phyloP scores from a whole-genome alignment of 164 flowering plant genomes.

The Hamamelis virginiana region DNA sequence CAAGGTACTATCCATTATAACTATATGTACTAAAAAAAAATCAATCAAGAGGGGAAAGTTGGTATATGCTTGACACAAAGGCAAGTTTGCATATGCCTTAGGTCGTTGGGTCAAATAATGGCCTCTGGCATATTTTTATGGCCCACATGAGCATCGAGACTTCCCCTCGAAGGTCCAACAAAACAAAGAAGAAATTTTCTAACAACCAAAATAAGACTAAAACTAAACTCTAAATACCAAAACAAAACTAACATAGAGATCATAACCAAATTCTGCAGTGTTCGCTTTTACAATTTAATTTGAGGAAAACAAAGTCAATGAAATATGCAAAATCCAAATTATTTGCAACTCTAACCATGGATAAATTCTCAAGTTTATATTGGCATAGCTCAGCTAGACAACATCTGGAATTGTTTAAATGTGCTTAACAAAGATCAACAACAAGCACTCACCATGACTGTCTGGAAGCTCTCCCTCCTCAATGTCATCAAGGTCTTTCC shows the following conservation, averaged over 20 bases:
- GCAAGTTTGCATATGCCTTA: no score
- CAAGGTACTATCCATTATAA: neutral
- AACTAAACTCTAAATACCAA: no score
- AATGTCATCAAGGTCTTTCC: conserved; percentile 56
- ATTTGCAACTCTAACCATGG: neutral
- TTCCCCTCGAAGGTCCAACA: no score
- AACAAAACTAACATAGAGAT: neutral
- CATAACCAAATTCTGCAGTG: neutral
- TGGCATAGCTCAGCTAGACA: conserved; percentile 1
- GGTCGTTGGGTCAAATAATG: no score
- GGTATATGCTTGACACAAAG: neutral
- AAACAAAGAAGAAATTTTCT: no score
- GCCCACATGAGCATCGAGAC: no score
- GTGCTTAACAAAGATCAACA: conserved; percentile 5
- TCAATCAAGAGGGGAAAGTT: neutral
- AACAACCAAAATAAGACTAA: no score
- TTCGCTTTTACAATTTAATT: neutral
- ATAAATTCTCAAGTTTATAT: neutral
- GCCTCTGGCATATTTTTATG: no score
- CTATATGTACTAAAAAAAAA: neutral
- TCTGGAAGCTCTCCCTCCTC: conserved; percentile 98
- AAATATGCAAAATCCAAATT: neutral
- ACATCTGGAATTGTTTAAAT: neutral
- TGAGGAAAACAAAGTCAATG: no score
- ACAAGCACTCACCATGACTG: conserved; percentile 63